phyloP scores from a whole-genome alignment of 441 rosid species.

The Erodium moschatum region DNA sequence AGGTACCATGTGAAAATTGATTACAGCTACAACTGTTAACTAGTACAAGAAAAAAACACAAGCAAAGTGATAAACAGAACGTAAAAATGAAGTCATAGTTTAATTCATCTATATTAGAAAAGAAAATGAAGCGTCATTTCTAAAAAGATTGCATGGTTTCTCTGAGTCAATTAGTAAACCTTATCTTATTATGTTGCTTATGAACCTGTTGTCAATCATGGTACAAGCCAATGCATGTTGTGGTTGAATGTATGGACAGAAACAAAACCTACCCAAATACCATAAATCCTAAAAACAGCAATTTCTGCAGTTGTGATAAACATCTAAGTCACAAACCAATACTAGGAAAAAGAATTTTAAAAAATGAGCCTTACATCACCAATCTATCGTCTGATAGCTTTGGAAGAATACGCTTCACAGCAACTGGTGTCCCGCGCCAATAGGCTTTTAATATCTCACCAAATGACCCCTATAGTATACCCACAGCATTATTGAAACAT shows the following conservation, averaged over 20 bases:
- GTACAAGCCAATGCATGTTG: not conserved
- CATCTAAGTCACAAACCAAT: constrained; percentile 8
- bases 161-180: not conserved
- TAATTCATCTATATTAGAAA: not conserved
- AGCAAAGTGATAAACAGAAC: not conserved
- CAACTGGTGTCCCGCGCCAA: constrained; percentile 99
- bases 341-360: not conserved
- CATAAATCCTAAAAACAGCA: not conserved
- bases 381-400: constrained; percentile 97
- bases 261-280: not conserved
- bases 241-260: not conserved
- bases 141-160: not conserved
- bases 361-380: constrained; percentile 60
- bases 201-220: not conserved
- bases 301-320: not conserved
- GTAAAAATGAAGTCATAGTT: not conserved
- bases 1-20: not conserved
- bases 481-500: constrained; percentile 23
- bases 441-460: constrained; percentile 89
- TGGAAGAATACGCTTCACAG: constrained; percentile 92
- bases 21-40: not conserved
- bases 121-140: not conserved
- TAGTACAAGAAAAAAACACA: not conserved
- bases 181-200: not conserved
- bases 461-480: constrained; percentile 61